A percentile compares a stretch with the other conserved stretches of the same genome.
These are phyloP conservation scores for Limnomonas spitsbergensis DNA, from an alignment of 139 green algal genomes.

Conservation along the genomic window DNA sequence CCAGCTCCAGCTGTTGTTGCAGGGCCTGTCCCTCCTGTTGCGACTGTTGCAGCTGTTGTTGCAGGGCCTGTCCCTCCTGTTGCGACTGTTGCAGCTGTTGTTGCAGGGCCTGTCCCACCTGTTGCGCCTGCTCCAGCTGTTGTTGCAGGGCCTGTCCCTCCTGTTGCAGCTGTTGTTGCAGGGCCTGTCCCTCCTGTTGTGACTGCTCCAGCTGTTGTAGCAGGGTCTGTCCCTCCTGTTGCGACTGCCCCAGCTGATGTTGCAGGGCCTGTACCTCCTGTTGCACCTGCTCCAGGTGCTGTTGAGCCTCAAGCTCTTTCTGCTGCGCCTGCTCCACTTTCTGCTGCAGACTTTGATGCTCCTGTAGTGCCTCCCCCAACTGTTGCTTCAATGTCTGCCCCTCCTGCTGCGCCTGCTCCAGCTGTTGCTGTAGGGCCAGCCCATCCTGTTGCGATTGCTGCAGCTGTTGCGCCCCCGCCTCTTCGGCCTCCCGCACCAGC, in stretches of 20 bases:
- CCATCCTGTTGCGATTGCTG: no score
- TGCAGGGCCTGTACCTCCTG: neutral
- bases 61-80: neutral
- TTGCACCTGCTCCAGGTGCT: neutral
- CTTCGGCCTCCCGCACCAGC: no score
- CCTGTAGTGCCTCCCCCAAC: neutral
- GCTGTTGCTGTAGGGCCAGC: no score
- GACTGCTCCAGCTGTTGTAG: neutral
- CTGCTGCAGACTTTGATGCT: neutral
- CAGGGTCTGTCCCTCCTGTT: neutral
- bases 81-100: neutral
- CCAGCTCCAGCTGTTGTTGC: conserved; percentile 19
- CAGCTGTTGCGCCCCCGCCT: no score
- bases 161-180: conserved; percentile 4
- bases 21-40: conserved; percentile 2
- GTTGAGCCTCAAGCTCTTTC: neutral
- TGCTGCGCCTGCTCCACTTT: neutral
- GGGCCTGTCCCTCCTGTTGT: neutral
- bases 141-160: neutral
- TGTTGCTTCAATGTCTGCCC: neutral
- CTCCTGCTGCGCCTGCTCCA: neutral
- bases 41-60: neutral
- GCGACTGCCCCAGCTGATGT: neutral
- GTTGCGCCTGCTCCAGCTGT: neutral
- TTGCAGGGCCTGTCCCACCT: neutral